These are phyloP conservation scores for Sutorius eximius DNA, from an alignment of 1,284 basidiomycete genomes.

Conservation along the genomic window DNA sequence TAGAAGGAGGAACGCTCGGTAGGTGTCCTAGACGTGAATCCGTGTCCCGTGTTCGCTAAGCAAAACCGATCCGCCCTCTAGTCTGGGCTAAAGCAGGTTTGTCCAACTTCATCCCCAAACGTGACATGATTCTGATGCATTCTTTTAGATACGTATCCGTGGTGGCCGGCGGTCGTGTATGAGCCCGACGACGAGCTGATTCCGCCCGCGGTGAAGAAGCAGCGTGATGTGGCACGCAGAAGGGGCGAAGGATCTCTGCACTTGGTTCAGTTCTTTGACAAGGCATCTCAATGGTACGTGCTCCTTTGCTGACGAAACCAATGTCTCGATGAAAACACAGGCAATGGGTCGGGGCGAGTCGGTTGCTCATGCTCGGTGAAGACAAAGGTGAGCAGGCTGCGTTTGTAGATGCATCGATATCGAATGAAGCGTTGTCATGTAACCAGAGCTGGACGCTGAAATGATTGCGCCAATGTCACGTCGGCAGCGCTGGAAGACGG, in stretches of 20 bases:
- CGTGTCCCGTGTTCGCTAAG: not conserved
- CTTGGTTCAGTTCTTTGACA: conserved; percentile 72
- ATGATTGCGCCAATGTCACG: conserved; percentile 44
- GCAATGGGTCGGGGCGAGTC: conserved; percentile 53
- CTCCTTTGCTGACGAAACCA: not conserved
- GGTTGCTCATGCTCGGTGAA: conserved; percentile 57
- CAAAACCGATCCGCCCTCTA: conserved; percentile 18
- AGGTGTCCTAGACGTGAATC: conserved; percentile 20
- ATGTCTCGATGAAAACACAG: conserved; percentile 31
- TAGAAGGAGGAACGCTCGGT: conserved; percentile 58
- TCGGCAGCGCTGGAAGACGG: conserved; percentile 52
- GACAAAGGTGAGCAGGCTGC: conserved; percentile 48
- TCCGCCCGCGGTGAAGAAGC: conserved; percentile 47
- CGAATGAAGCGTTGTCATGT: not conserved
- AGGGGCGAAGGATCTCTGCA: conserved; percentile 41
- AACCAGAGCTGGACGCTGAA: conserved; percentile 50
- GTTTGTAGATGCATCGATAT: not conserved
- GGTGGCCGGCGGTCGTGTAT: conserved; percentile 65
- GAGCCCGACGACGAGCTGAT: conserved; percentile 53
- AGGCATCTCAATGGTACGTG: conserved; percentile 54
- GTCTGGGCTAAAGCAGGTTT: conserved; percentile 66
- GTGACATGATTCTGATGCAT: conserved; percentile 7
- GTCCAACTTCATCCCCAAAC: not conserved
- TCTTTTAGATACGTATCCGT: conserved; percentile 54
- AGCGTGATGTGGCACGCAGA: conserved; percentile 34